phyloP scores from a whole-genome alignment of 345 rosid genomes.

The Camelina sativa region DNA sequence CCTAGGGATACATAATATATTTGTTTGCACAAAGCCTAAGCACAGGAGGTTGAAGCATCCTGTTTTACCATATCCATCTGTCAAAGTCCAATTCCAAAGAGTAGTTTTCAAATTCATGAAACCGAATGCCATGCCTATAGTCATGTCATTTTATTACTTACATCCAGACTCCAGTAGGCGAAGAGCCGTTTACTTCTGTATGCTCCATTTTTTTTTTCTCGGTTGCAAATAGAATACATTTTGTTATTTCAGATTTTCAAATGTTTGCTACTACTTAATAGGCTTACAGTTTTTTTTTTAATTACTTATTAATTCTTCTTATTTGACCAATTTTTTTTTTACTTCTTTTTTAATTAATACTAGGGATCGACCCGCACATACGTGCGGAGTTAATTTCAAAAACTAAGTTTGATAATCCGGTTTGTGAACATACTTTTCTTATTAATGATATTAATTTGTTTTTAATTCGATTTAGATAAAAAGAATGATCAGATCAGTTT shows the following conservation, averaged over 20 bases:
- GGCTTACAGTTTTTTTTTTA: too few relatives aligned
- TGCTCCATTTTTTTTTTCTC: not conserved
- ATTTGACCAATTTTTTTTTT: too few relatives aligned
- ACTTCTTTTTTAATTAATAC: too few relatives aligned
- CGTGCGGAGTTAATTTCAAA: too few relatives aligned
- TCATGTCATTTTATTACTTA: constrained; percentile 33
- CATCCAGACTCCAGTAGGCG: constrained; percentile 50
- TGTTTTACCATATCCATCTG: constrained; percentile 40
- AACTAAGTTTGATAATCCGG: too few relatives aligned
- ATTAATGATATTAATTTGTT: too few relatives aligned
- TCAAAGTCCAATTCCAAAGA: constrained; percentile 11
- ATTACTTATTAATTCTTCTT: too few relatives aligned
- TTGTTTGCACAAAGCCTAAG: constrained; percentile 59
- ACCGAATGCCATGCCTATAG: not conserved
- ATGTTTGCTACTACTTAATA: constrained; percentile 13
- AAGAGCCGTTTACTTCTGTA: constrained; percentile 25
- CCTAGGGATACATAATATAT: constrained; percentile 38
- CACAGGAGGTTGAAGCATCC: constrained; percentile 56
- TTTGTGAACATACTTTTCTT: too few relatives aligned
- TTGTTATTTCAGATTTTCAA: not conserved
- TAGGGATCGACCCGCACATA: too few relatives aligned
- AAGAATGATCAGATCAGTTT: too few relatives aligned
- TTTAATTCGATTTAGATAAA: too few relatives aligned
- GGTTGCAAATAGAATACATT: not conserved
- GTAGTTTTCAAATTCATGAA: not conserved